Evolutionary conservation across 805 yeast species (phyloP).

Genomic region (Starmerella sirachaensis): DNA sequence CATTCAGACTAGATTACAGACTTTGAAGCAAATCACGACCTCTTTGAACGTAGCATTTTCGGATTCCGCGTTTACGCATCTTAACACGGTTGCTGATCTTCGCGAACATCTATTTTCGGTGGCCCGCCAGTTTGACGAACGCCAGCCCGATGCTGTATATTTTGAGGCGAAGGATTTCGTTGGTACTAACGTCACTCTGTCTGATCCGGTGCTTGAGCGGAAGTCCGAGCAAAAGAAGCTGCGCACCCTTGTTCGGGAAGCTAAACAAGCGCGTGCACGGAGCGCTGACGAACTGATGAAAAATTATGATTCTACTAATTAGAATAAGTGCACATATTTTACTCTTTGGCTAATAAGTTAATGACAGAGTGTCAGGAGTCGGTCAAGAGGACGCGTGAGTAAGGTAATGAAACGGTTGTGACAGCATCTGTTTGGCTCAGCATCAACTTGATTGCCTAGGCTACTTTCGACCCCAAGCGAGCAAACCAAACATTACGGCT

Average conservation of each 20-base stretch:
- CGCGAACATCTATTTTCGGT: constrained; percentile 32
- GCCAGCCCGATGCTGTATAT: constrained; percentile 65
- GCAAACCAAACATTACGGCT: constrained; percentile 16
- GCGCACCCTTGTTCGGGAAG: constrained; percentile 38
- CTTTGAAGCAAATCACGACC: constrained; percentile 39
- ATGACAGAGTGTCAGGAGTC: neutral
- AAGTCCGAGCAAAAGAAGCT: constrained; percentile 36
- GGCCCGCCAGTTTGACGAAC: constrained; percentile 41
- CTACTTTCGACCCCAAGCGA: constrained; percentile 17
- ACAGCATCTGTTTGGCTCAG: too few relatives aligned
- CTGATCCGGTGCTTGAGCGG: constrained; percentile 41
- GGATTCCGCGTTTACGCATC: constrained; percentile 37
- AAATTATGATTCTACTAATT: constrained; percentile 1
- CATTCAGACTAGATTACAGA: constrained; percentile 38
- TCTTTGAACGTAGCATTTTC: constrained; percentile 42
- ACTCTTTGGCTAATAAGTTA: neutral
- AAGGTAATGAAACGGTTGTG: too few relatives aligned
- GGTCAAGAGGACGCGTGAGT: neutral
- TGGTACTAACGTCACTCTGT: constrained; percentile 38
- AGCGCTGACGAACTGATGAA: constrained; percentile 21
- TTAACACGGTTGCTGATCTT: constrained; percentile 34
- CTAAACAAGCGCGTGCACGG: constrained; percentile 29
- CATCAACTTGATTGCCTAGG: too few relatives aligned
- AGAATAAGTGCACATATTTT: neutral
- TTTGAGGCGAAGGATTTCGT: constrained; percentile 43